Conservation (phyloP, 805 yeast genomes). For the Lipomyces anomalus region DNA sequence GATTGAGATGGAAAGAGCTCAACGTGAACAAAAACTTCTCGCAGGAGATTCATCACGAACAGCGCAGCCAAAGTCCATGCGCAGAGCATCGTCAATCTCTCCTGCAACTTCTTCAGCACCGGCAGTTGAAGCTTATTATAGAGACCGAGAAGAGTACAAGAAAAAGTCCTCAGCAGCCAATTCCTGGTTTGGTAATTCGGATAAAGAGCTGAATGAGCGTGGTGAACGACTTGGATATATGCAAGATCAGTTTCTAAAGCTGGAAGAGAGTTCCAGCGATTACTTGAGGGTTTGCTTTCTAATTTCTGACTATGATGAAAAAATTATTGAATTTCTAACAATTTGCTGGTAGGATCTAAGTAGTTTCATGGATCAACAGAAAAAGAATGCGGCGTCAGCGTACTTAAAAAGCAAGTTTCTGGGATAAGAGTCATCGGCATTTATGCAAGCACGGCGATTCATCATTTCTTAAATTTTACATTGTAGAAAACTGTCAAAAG, state of each 20-base stretch:
- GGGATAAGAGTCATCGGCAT: not conserved
- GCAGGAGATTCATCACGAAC: constrained; percentile 3
- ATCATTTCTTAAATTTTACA: no score
- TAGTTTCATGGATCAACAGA: constrained; percentile 13
- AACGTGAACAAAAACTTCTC: constrained; percentile 25
- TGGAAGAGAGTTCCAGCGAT: constrained; percentile 22
- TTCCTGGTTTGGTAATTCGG: constrained; percentile 10
- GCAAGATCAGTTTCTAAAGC: constrained; percentile 12
- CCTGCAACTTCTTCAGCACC: constrained; percentile 5
- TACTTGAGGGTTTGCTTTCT: constrained; percentile 11
- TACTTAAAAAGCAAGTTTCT: constrained; percentile 18
- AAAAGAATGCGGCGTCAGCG: constrained; percentile 13
- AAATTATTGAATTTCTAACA: not conserved
- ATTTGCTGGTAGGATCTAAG: not conserved
- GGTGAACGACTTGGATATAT: constrained; percentile 22
- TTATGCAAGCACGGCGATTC: no score
- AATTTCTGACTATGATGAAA: no score
- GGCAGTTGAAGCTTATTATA: constrained; percentile 4
- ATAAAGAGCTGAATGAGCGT: constrained; percentile 14
- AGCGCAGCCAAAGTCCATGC: no score
- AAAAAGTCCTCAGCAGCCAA: not conserved
- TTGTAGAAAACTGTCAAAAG: no score
- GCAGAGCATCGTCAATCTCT: no score
- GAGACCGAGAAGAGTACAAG: not conserved
- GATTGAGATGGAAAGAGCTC: constrained; percentile 28